Evolutionary conservation across 306 rosid genomes (phyloP).

Genomic region (Arachis stenosperma): DNA sequence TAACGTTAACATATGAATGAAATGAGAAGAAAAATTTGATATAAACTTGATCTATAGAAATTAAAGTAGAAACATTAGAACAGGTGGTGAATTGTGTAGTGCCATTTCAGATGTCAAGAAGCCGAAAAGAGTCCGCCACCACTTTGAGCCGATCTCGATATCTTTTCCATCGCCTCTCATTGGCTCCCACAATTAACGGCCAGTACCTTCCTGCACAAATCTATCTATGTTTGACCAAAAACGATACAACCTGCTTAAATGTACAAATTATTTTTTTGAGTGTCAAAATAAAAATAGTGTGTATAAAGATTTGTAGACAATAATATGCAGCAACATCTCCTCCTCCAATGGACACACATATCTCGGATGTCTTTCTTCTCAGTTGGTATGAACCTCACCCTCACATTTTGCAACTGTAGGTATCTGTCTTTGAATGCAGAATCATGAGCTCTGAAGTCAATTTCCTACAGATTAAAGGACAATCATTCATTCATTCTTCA

Average conservation of each 20-base stretch:
- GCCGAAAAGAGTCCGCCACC: conserved; percentile 89
- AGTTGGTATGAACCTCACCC: conserved; percentile 92
- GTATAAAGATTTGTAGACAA: not conserved
- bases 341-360: conserved; percentile 80
- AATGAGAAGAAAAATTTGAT: not conserved
- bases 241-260: conserved; percentile 54
- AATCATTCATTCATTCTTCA: not conserved
- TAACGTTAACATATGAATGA: not conserved
- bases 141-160: conserved; percentile 73
- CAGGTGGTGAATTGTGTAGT: not conserved
- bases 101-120: conserved; percentile 67
- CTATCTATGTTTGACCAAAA: conserved; percentile 66
- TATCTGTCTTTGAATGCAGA: conserved; percentile 90
- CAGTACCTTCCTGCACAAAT: conserved; percentile 72
- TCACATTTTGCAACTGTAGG: conserved; percentile 83
- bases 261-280: conserved; percentile 21
- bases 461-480: conserved; percentile 57
- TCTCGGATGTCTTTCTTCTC: conserved; percentile 83
- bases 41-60: conserved; percentile 5
- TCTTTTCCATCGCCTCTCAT: conserved; percentile 92
- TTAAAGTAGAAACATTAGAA: not conserved
- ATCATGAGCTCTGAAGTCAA: conserved; percentile 93
- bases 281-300: conserved; percentile 1
- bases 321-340: conserved; percentile 46
- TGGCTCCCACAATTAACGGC: conserved; percentile 81